Evolutionary conservation across 257 asterid species (phyloP).

Genomic region (Solanum microdontum): DNA sequence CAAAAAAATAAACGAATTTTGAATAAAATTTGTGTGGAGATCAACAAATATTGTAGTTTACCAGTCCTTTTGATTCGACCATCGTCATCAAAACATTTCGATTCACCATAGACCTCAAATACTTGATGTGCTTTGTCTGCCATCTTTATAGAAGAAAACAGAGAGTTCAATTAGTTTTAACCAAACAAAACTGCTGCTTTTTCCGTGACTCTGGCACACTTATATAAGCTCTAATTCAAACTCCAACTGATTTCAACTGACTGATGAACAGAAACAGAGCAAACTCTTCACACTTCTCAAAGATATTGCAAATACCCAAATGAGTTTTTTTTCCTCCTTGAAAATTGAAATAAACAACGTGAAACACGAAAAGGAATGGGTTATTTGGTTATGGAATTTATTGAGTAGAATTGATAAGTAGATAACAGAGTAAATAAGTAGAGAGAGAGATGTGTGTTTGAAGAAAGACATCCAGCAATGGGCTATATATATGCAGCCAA

Average conservation of each 20-base stretch:
- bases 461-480: not conserved
- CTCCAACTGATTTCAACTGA: not conserved
- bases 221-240: not conserved
- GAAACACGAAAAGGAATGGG: not conserved
- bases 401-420: not conserved
- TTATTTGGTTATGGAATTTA: not conserved
- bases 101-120: not conserved
- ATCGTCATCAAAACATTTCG: constrained; percentile 1
- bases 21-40: not conserved
- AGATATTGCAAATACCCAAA: not conserved
- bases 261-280: not conserved
- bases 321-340: not conserved
- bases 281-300: not conserved
- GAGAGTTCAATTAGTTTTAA: not conserved
- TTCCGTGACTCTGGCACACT: not conserved
- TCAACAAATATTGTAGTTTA: not conserved
- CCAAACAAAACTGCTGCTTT: not conserved
- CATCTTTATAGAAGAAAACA: not conserved
- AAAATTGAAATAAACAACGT: not conserved
- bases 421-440: not conserved
- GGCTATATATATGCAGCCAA: not conserved
- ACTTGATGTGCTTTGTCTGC: not conserved
- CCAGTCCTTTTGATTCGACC: constrained; percentile 2
- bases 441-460: not conserved
- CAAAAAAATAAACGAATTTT: not conserved